phyloP scores from a whole-genome alignment of 257 asterid species.

The Solanum virginianum region DNA sequence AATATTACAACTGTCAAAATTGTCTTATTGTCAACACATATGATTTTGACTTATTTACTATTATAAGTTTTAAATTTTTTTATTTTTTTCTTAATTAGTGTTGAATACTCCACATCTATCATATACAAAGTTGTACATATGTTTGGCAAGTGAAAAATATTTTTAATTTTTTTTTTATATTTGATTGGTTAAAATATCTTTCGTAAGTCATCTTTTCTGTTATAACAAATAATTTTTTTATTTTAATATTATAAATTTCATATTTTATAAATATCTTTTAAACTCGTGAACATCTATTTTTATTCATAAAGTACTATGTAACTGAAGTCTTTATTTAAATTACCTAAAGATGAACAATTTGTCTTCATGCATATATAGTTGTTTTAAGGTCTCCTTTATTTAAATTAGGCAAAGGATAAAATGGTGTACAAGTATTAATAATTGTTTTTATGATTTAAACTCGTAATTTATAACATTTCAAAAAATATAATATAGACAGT shows the following conservation, averaged over 20 bases:
- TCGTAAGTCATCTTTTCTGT: neutral
- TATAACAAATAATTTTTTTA: neutral
- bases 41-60: too few relatives aligned
- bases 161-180: neutral
- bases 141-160: neutral
- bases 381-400: too few relatives aligned
- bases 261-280: neutral
- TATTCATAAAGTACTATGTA: neutral
- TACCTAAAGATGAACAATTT: neutral
- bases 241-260: neutral
- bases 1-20: neutral
- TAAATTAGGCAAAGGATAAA: neutral
- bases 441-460: too few relatives aligned
- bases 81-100: neutral
- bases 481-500: accelerated
- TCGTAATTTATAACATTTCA: too few relatives aligned
- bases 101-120: neutral
- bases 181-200: neutral
- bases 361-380: too few relatives aligned
- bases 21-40: too few relatives aligned
- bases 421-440: too few relatives aligned
- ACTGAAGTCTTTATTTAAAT: neutral
- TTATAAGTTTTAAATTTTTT: neutral
- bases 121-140: neutral
- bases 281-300: neutral